Evolutionary conservation across 495 filamentous ascomycete genomes (phyloP).

Genomic region (Aspergillus bridgeri): DNA sequence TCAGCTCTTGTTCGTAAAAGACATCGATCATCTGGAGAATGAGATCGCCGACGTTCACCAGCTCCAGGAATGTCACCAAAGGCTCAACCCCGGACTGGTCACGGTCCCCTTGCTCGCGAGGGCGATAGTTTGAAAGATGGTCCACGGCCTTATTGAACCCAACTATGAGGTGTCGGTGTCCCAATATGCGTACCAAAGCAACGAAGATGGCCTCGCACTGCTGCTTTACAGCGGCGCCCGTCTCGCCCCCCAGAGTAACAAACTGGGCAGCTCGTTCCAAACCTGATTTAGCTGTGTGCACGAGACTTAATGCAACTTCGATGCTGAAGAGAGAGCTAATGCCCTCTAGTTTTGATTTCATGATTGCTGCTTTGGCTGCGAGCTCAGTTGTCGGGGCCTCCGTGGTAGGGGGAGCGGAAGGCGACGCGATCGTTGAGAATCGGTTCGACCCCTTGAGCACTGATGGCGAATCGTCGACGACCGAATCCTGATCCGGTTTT

Average conservation of each 20-base stretch:
- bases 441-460: slow-evolving; percentile 49
- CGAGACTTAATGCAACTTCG: slow-evolving; percentile 85
- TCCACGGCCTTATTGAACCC: slow-evolving; percentile 91
- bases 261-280: slow-evolving; percentile 84
- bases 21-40: slow-evolving; percentile 99
- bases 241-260: slow-evolving; percentile 71
- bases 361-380: slow-evolving; percentile 92
- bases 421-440: slow-evolving; percentile 48
- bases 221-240: slow-evolving; percentile 77
- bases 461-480: slow-evolving; percentile 24
- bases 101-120: slow-evolving; percentile 76
- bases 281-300: slow-evolving; percentile 85
- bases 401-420: slow-evolving; percentile 47
- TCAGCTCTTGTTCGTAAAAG: slow-evolving; percentile 94
- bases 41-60: slow-evolving; percentile 96
- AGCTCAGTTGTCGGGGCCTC: slow-evolving; percentile 84
- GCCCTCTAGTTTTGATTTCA: slow-evolving; percentile 90
- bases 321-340: slow-evolving; percentile 94
- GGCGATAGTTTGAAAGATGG: slow-evolving; percentile 88
- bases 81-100: slow-evolving; percentile 74
- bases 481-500: slow-evolving; percentile 33
- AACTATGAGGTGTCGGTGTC: slow-evolving; percentile 78
- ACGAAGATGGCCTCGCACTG: slow-evolving; percentile 93
- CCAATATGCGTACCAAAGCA: slow-evolving; percentile 73
- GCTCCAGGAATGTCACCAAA: slow-evolving; percentile 90